phyloP scores from a whole-genome alignment of 495 filamentous ascomycete species.

The Thermothielavioides terrestris region DNA sequence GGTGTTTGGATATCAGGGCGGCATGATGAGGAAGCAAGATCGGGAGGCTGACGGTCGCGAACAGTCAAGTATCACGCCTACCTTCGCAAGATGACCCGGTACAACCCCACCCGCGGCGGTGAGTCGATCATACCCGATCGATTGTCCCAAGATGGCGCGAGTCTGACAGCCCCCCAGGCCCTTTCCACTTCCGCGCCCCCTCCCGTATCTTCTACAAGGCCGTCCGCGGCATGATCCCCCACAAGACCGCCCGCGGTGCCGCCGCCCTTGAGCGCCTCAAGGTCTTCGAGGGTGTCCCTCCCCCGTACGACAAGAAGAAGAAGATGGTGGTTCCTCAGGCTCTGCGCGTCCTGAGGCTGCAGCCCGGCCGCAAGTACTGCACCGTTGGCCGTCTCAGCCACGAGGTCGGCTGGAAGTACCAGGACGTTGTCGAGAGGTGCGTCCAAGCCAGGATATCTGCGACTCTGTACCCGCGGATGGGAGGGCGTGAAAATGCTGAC shows the following conservation, averaged over 20 bases:
- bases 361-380: conserved; percentile 99
- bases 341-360: conserved; percentile 83
- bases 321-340: conserved; percentile 98
- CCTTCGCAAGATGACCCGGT: conserved; percentile 98
- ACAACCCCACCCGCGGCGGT: conserved; percentile 97
- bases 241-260: conserved; percentile 97
- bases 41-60: conserved; percentile 28
- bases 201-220: conserved; percentile 99
- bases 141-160: conserved; percentile 3
- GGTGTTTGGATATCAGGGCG: not conserved
- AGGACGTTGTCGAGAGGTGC: conserved; percentile 94
- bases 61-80: conserved; percentile 99
- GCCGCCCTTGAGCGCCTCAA: conserved; percentile 95
- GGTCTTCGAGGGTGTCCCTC: conserved; percentile 98
- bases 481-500: conserved; percentile 30
- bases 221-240: conserved; percentile 98
- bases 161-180: conserved; percentile 55
- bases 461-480: not conserved
- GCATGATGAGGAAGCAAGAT: conserved; percentile 6
- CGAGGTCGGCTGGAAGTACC: conserved; percentile 99
- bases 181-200: conserved; percentile 98
- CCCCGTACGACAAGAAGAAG: conserved; percentile 99
- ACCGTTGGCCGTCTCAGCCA: conserved; percentile 94
- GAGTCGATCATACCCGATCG: conserved; percentile 32
- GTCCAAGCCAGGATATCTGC: conserved; percentile 29